Evolutionary conservation across 2,329 filamentous ascomycete species (phyloP).

Genomic region (Pseudocercospora vitis): DNA sequence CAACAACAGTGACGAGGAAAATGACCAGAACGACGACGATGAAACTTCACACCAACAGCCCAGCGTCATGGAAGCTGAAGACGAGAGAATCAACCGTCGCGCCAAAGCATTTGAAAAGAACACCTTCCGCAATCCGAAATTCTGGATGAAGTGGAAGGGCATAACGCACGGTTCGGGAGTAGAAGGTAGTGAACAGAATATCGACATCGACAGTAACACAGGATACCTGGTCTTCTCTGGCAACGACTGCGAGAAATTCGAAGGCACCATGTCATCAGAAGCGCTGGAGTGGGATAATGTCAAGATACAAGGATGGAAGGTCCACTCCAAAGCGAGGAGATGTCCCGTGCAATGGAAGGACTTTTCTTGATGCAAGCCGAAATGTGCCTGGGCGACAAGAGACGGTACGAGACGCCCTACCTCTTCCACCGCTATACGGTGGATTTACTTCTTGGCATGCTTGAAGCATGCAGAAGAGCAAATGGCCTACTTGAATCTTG

Average conservation of each 20-base stretch:
- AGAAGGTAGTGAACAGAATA: not conserved
- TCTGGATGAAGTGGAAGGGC: slow-evolving; percentile 24
- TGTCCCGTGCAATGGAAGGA: not conserved
- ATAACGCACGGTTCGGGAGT: not conserved
- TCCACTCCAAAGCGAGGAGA: slow-evolving; percentile 14
- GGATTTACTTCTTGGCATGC: no score
- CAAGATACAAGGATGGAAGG: slow-evolving; percentile 20
- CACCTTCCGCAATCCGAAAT: slow-evolving; percentile 23
- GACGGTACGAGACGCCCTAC: no score
- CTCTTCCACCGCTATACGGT: no score
- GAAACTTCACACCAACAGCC: not conserved
- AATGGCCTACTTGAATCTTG: no score
- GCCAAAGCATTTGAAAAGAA: slow-evolving; percentile 23
- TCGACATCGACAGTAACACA: not conserved
- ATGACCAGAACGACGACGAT: slow-evolving; percentile 2
- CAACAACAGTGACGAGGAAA: not conserved
- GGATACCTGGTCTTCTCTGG: slow-evolving; percentile 26
- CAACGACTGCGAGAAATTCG: slow-evolving; percentile 23
- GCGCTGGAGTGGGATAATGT: slow-evolving; percentile 22
- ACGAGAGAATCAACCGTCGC: slow-evolving; percentile 15
- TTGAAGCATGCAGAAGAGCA: no score
- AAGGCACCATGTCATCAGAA: slow-evolving; percentile 20
- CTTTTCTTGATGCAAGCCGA: not conserved
- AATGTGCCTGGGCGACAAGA: no score
- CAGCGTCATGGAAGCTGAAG: slow-evolving; percentile 13